Conservation (phyloP, 2,329 filamentous ascomycete species). For the Cyphellophora attinorum region DNA sequence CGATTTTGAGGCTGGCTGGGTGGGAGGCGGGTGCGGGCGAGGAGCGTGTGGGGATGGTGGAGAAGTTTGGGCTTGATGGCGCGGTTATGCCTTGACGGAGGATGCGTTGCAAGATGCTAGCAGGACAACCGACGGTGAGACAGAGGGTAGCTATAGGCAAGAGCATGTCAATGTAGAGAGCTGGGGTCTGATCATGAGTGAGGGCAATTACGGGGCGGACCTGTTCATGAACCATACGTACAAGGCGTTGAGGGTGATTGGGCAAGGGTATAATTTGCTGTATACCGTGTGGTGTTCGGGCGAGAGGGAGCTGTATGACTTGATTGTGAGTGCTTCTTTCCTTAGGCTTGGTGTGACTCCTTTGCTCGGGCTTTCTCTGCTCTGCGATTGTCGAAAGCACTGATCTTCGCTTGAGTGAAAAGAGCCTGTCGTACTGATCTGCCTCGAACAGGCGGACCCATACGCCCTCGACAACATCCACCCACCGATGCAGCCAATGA, state of each 20-base stretch:
- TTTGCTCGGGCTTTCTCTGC: neutral
- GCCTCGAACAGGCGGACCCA: conserved; percentile 26
- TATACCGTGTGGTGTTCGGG: conserved; percentile 32
- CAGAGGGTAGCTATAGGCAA: conserved; percentile 25
- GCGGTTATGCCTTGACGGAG: conserved; percentile 3
- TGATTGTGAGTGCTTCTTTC: conserved; percentile 20
- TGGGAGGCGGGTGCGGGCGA: conserved; percentile 24
- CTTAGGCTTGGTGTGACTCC: neutral
- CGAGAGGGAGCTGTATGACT: conserved; percentile 31
- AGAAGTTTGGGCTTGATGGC: conserved; percentile 13
- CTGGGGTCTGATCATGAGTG: conserved; percentile 36
- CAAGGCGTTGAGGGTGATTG: conserved; percentile 27
- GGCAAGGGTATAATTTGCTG: conserved; percentile 26
- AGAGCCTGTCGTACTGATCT: no score
- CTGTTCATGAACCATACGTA: conserved; percentile 22
- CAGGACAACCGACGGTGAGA: conserved; percentile 16
- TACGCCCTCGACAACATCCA: conserved; percentile 26
- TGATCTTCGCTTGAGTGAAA: no score
- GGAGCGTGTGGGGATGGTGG: no score
- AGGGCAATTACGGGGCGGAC: conserved; percentile 20
- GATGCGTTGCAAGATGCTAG: neutral
- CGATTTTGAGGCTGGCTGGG: conserved; percentile 33
- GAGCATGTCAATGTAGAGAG: conserved; percentile 54
- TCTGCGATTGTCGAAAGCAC: no score
- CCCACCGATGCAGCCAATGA: neutral